Base-by-base conservation (phyloP, 495 filamentous ascomycete species). In the Penicillium flavigenum region DNA sequence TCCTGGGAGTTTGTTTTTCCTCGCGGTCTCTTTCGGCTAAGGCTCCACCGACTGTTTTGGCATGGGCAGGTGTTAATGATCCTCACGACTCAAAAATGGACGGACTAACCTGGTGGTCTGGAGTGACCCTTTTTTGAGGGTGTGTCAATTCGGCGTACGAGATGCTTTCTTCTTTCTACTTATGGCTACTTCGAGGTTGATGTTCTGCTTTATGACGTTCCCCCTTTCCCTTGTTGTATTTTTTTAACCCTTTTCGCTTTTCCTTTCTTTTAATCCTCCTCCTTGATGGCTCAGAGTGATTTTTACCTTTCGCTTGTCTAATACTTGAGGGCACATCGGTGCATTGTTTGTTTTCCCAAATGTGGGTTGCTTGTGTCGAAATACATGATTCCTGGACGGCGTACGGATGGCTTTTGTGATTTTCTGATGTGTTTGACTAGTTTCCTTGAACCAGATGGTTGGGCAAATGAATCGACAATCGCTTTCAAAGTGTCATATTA, bases 1-100 rank as follows among this genome's bases (percentile, higher is more conserved):
- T 49, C 12, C 39, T 31, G 29, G 57, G 59, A 52, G 50, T 63
- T 45, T 63, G 57, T 66, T 50, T 63, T 59, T 56, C 14, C 46
- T 36, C 39, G 17, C 38, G 9, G 20, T 53, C 7, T 32, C 38
- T 59, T 71, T 68, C 61, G 64, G 66, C 64, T 57, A 56, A 60
- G 55, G 29, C 56, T 60, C 26, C 51, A 56, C 55, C 64, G 56
- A 67, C 54, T 46, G 58, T 66, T 63, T 59, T 71, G 72, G 73
- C 73, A 76, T 75, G 69, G 73, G 56, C 67, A 70, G 73, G 73
- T 76, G 72, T 74, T 76, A 56, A 75, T 67, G 73, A 76, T 75
- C 65, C 66, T 68, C 71, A 71, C 64, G 72, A 69, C 65, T 66
- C 65, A 72, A 72, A 76, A 55, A 74, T 59, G 72, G 63, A 70